Evolutionary conservation across 2,329 filamentous ascomycete genomes (phyloP).

Genomic region (Massarina eburnea): DNA sequence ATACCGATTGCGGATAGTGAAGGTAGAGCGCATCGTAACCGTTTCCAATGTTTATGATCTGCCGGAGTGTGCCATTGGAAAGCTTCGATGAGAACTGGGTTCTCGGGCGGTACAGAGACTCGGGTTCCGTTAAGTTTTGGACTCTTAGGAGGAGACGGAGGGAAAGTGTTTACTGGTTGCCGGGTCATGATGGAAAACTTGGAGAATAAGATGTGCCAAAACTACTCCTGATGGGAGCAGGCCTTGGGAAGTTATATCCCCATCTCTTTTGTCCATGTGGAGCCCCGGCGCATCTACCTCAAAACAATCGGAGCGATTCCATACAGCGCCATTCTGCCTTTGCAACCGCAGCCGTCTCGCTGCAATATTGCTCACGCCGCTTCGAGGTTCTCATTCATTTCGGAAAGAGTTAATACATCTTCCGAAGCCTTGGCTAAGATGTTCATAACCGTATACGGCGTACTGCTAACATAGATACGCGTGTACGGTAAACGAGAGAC

Average conservation of each 20-base stretch:
- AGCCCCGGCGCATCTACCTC: neutral
- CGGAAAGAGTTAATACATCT: too few species aligned
- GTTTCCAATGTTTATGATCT: slow-evolving; percentile 58
- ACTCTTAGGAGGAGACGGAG: slow-evolving; percentile 4
- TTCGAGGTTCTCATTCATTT: too few species aligned
- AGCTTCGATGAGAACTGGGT: slow-evolving; percentile 56
- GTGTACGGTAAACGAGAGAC: too few species aligned
- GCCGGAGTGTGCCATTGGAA: slow-evolving; percentile 70
- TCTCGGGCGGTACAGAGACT: slow-evolving; percentile 18
- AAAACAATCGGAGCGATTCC: neutral
- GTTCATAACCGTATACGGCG: too few species aligned
- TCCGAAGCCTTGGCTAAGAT: too few species aligned
- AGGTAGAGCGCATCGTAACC: slow-evolving; percentile 53
- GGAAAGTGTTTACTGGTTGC: neutral
- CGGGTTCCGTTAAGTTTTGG: slow-evolving; percentile 1
- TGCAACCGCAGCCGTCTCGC: too few species aligned
- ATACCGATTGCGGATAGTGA: slow-evolving; percentile 60
- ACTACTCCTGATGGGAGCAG: neutral
- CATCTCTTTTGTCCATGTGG: neutral
- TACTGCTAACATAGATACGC: too few species aligned
- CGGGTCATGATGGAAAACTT: neutral
- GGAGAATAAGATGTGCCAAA: neutral
- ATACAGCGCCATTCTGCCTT: neutral
- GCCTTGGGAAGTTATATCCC: neutral
- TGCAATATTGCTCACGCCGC: too few species aligned